These are phyloP conservation scores for Musa schizocarpa DNA, from an alignment of 176 grass and related monocot genomes.

Conservation along the genomic window DNA sequence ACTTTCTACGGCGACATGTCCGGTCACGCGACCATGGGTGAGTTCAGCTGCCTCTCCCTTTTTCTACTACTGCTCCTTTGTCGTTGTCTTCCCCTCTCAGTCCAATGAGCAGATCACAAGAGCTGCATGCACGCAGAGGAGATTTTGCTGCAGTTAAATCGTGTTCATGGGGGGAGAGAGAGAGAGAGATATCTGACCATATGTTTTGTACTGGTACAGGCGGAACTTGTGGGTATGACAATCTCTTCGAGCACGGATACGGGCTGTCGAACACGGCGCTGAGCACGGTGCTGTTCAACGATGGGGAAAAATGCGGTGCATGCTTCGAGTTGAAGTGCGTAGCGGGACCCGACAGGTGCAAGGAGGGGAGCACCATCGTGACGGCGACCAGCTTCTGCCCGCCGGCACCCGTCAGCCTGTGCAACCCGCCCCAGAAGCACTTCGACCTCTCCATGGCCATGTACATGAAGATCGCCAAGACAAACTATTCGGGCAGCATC, in stretches of 20 bases:
- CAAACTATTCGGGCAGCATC: conserved; percentile 26
- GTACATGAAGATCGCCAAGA: conserved; percentile 22
- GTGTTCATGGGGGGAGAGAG: too few relatives aligned
- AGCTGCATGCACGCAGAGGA: too few relatives aligned
- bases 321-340: conserved; percentile 33
- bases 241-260: conserved; percentile 27
- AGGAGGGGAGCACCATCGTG: conserved; percentile 7
- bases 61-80: background rate
- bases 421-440: conserved; percentile 27
- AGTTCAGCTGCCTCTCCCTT: background rate
- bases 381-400: conserved; percentile 32
- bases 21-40: conserved; percentile 23
- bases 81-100: background rate
- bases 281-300: conserved; percentile 33
- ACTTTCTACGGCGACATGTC: conserved; percentile 43
- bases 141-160: too few relatives aligned
- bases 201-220: background rate
- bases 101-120: too few relatives aligned
- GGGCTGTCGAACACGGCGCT: conserved; percentile 31
- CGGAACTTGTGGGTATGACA: conserved; percentile 30
- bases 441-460: conserved; percentile 33
- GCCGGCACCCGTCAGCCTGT: conserved; percentile 24
- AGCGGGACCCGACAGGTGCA: conserved; percentile 19
- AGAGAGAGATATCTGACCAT: background rate
- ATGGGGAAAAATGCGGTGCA: conserved; percentile 28